Conservation (phyloP, 163 green algal genomes). For the Volvox carteri region DNA sequence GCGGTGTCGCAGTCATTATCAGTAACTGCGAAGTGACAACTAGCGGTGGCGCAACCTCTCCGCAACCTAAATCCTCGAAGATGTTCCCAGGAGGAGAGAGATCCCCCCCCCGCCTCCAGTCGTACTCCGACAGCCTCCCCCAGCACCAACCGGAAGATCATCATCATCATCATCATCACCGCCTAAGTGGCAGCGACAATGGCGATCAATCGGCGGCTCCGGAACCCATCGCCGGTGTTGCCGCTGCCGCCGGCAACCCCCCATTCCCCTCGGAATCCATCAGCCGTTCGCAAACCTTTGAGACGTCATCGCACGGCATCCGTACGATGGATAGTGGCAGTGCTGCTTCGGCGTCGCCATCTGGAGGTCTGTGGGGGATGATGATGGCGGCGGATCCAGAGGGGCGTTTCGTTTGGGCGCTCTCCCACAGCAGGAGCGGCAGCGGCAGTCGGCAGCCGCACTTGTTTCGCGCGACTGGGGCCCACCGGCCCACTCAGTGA, state of each 20-base stretch:
- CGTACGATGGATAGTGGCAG: too few relatives aligned
- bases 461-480: background rate
- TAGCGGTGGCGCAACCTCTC: too few relatives aligned
- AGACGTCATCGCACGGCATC: background rate
- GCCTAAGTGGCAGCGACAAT: background rate
- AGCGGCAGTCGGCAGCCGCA: background rate
- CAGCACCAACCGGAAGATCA: background rate
- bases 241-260: too few relatives aligned
- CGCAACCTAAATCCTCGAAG: too few relatives aligned
- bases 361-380: background rate
- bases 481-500: background rate
- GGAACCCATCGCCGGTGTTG: background rate
- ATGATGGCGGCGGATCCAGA: conserved; percentile 1
- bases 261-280: background rate
- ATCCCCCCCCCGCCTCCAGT: too few relatives aligned
- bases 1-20: too few relatives aligned
- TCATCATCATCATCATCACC: background rate
- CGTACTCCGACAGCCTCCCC: too few relatives aligned
- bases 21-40: too few relatives aligned
- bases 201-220: background rate
- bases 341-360: background rate
- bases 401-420: conserved; percentile 15
- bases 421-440: too few relatives aligned
- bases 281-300: background rate
- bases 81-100: too few relatives aligned